Percentiles rank a stretch among this genome's conserved stretches.
Evolutionary conservation across 805 yeast genomes (phyloP).

Genomic region (Nakazawaea holstii): DNA sequence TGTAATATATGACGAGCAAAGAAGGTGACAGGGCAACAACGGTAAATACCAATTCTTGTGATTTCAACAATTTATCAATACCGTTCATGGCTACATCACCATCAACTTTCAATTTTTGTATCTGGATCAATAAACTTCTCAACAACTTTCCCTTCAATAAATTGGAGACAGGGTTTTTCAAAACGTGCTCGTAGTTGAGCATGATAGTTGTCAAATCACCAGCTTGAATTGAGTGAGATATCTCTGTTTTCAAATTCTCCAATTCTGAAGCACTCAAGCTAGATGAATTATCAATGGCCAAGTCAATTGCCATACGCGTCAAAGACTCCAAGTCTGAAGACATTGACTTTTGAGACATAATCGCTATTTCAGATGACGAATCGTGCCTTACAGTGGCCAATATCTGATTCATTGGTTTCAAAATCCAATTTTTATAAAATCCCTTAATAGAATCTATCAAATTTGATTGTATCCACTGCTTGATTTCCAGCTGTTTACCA

Average conservation of each 20-base stretch:
- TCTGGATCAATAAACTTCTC: constrained; percentile 76
- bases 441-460: constrained; percentile 60
- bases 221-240: constrained; percentile 46
- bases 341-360: constrained; percentile 74
- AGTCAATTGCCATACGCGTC: constrained; percentile 84
- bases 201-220: constrained; percentile 81
- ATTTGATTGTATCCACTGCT: constrained; percentile 52
- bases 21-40: constrained; percentile 86
- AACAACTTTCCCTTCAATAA: constrained; percentile 64
- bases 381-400: constrained; percentile 82
- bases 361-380: constrained; percentile 63
- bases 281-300: constrained; percentile 24
- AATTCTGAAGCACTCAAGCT: constrained; percentile 12
- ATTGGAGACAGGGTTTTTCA: constrained; percentile 63
- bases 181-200: constrained; percentile 73
- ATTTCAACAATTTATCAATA: constrained; percentile 80
- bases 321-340: constrained; percentile 74
- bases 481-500: constrained; percentile 46
- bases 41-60: constrained; percentile 94
- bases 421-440: constrained; percentile 78
- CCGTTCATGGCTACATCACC: constrained; percentile 88
- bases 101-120: constrained; percentile 96
- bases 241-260: constrained; percentile 20
- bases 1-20: constrained; percentile 47
- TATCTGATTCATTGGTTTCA: constrained; percentile 68